Conservation (phyloP, 78 protist species). For the Dictyostelium brefeldianum region DNA sequence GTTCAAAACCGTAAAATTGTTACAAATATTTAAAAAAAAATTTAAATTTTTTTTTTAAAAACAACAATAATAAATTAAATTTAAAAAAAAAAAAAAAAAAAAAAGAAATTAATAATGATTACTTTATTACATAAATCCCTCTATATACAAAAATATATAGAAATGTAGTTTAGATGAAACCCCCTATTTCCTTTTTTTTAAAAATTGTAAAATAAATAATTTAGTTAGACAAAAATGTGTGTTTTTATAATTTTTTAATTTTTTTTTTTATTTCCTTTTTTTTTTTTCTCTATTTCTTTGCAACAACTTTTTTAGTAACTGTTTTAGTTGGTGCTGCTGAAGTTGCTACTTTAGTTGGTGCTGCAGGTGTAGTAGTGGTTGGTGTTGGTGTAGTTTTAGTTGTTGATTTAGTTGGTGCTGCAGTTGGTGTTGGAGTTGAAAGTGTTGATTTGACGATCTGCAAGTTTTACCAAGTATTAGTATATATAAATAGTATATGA, state of each 20-base stretch:
- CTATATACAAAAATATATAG: neutral
- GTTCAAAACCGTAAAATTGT: too few species aligned
- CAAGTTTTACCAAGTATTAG: too few species aligned
- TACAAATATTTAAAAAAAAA: too few species aligned
- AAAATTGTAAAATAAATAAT: neutral
- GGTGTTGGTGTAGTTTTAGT: neutral
- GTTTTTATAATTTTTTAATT: neutral
- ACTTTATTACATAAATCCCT: neutral
- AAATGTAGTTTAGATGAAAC: conserved; percentile 6
- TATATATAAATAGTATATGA: neutral
- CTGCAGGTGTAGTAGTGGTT: neutral
- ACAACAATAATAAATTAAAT: too few species aligned
- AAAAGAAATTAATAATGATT: conserved; percentile 8
- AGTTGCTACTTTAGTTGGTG: neutral
- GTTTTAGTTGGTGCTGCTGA: neutral
- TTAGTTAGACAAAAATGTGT: neutral
- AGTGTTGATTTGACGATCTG: conserved; percentile 3
- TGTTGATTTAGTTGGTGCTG: neutral
- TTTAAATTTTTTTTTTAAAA: too few species aligned
- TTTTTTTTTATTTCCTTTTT: neutral
- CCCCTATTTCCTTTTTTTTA: neutral
- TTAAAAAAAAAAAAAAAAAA: neutral
- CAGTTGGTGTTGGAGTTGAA: neutral
- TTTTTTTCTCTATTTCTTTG: conserved; percentile 13
- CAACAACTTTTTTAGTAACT: neutral